phyloP scores from a whole-genome alignment of 352 stramenopile genomes.

The Lagenidium sp. region DNA sequence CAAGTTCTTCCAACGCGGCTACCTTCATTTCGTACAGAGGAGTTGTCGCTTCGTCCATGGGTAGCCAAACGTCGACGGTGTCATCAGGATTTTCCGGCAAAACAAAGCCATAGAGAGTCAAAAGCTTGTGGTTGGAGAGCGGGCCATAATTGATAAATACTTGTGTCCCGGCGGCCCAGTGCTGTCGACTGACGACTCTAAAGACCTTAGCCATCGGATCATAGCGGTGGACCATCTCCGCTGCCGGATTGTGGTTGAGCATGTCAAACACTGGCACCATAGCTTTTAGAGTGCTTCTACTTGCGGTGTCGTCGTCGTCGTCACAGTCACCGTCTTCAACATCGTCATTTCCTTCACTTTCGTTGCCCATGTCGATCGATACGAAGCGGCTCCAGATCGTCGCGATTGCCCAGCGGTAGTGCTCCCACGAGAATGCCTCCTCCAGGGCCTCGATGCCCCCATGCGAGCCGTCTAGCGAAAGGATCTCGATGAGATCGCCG shows the following conservation, averaged over 20 bases:
- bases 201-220: slow-evolving; percentile 39
- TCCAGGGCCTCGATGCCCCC: slow-evolving; percentile 15
- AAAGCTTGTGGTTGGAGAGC: slow-evolving; percentile 76
- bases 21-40: slow-evolving; percentile 38
- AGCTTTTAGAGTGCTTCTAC: slow-evolving; percentile 34
- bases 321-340: no score
- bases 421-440: slow-evolving; percentile 45
- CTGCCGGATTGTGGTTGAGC: slow-evolving; percentile 74
- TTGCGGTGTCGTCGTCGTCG: no score
- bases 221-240: slow-evolving; percentile 64
- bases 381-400: slow-evolving; percentile 85
- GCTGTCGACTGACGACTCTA: slow-evolving; percentile 64
- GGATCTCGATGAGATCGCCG: slow-evolving; percentile 36
- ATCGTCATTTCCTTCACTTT: no score
- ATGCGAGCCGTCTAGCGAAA: slow-evolving; percentile 16
- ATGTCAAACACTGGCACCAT: slow-evolving; percentile 86
- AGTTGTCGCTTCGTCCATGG: slow-evolving; percentile 41
- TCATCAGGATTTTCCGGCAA: slow-evolving; percentile 57
- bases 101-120: slow-evolving; percentile 78
- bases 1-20: slow-evolving; percentile 27
- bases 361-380: slow-evolving; percentile 31
- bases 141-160: slow-evolving; percentile 78
- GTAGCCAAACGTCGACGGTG: slow-evolving; percentile 63
- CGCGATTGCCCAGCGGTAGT: slow-evolving; percentile 79
- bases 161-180: slow-evolving; percentile 58